Conservation (phyloP, 192 early-diverging fungal genomes). For the Rhizophlyctis rosea region DNA sequence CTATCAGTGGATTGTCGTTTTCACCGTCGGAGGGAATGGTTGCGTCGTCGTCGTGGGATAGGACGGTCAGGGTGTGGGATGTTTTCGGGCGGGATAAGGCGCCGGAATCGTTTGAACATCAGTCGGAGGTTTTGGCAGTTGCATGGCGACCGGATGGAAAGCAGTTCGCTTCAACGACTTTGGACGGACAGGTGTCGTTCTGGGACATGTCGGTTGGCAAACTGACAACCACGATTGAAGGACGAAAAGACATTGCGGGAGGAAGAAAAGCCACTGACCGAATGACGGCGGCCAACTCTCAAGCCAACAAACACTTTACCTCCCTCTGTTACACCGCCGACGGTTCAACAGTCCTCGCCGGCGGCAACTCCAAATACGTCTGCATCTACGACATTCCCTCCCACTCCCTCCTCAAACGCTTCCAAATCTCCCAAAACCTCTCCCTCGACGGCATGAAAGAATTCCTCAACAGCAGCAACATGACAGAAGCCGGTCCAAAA, state of each 20-base stretch:
- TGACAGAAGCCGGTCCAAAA: slow-evolving; percentile 90
- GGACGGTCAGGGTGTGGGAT: slow-evolving; percentile 86
- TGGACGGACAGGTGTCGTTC: slow-evolving; percentile 91
- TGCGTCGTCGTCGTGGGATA: slow-evolving; percentile 91
- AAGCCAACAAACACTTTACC: slow-evolving; percentile 86
- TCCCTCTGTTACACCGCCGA: slow-evolving; percentile 93
- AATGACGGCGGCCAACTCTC: slow-evolving; percentile 75
- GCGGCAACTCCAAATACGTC: slow-evolving; percentile 93
- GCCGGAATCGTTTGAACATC: slow-evolving; percentile 77
- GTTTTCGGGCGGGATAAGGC: slow-evolving; percentile 81
- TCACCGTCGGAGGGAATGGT: slow-evolving; percentile 77
- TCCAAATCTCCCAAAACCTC: slow-evolving; percentile 88
- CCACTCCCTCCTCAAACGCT: slow-evolving; percentile 77
- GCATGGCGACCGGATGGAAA: slow-evolving; percentile 89
- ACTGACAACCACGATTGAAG: slow-evolving; percentile 78
- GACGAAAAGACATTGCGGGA: slow-evolving; percentile 86
- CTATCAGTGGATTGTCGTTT: slow-evolving; percentile 82
- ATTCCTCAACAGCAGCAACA: slow-evolving; percentile 82
- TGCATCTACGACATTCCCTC: slow-evolving; percentile 88
- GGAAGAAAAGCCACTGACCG: slow-evolving; percentile 80
- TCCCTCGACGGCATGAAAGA: slow-evolving; percentile 91
- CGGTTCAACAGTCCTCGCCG: slow-evolving; percentile 85
- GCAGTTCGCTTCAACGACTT: slow-evolving; percentile 78
- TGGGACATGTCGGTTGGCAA: slow-evolving; percentile 84
- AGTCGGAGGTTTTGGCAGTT: slow-evolving; percentile 80